Percentiles rank a stretch among this genome's conserved stretches.
Evolutionary conservation across 805 yeast genomes (phyloP).

Genomic region (Zygosaccharomyces gambellarensis): DNA sequence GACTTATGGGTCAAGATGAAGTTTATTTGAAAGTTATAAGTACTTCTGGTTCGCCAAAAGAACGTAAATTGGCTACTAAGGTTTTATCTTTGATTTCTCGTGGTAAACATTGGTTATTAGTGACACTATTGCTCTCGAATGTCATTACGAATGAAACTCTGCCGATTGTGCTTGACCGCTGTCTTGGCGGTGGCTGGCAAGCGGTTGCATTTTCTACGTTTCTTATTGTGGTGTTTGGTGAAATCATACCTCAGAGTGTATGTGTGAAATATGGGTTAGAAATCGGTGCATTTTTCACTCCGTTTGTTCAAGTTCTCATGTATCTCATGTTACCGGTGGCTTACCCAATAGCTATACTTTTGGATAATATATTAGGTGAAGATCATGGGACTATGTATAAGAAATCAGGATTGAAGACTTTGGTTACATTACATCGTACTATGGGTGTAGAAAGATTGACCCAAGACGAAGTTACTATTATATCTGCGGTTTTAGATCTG

Average conservation of each 20-base stretch:
- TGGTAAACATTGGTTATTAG: slow-evolving; percentile 96
- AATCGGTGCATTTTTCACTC: slow-evolving; percentile 85
- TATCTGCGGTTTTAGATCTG: slow-evolving; percentile 86
- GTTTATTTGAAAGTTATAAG: slow-evolving; percentile 87
- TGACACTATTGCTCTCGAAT: slow-evolving; percentile 76
- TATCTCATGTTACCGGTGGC: slow-evolving; percentile 88
- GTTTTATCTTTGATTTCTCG: slow-evolving; percentile 68
- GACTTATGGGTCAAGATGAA: slow-evolving; percentile 97
- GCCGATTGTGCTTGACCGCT: slow-evolving; percentile 88
- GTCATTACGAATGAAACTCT: slow-evolving; percentile 92
- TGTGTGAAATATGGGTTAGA: slow-evolving; percentile 91
- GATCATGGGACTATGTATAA: slow-evolving; percentile 95
- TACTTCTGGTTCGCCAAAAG: slow-evolving; percentile 72
- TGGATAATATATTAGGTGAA: slow-evolving; percentile 83
- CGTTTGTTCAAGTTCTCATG: slow-evolving; percentile 81
- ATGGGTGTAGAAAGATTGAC: slow-evolving; percentile 94
- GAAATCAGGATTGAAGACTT: slow-evolving; percentile 86
- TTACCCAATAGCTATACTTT: slow-evolving; percentile 76
- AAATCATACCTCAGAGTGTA: slow-evolving; percentile 89
- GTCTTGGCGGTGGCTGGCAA: slow-evolving; percentile 96
- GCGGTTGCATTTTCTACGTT: slow-evolving; percentile 94
- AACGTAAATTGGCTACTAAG: slow-evolving; percentile 61
- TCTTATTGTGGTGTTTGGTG: slow-evolving; percentile 90
- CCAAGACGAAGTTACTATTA: slow-evolving; percentile 93
- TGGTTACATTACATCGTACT: slow-evolving; percentile 86